Conservation (phyloP, 768 basidiomycete genomes). For the Boletus insuetus region DNA sequence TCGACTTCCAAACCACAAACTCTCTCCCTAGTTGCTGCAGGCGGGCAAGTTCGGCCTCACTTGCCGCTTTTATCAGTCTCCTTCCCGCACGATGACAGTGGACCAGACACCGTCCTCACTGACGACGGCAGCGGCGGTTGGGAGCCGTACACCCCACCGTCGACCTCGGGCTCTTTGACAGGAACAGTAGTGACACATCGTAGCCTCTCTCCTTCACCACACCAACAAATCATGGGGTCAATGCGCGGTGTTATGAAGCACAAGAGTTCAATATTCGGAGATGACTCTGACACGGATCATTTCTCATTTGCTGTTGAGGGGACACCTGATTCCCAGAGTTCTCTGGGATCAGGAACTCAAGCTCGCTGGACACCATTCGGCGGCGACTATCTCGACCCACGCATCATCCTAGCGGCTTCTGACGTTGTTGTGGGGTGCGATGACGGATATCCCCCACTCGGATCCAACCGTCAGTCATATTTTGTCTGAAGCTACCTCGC, state of each 20-base stretch:
- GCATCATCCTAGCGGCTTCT: slow-evolving; percentile 32
- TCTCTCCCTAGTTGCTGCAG: slow-evolving; percentile 33
- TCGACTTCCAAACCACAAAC: slow-evolving; percentile 13
- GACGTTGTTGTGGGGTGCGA: slow-evolving; percentile 35
- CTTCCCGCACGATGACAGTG: slow-evolving; percentile 47
- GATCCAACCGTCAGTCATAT: slow-evolving; percentile 39
- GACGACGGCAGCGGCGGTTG: slow-evolving; percentile 53
- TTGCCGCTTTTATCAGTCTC: slow-evolving; percentile 44
- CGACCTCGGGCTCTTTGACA: slow-evolving; percentile 51
- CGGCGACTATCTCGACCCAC: slow-evolving; percentile 28
- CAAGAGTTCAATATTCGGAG: slow-evolving; percentile 43
- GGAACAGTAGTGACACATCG: slow-evolving; percentile 43
- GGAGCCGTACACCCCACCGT: slow-evolving; percentile 63
- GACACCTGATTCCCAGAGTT: slow-evolving; percentile 9
- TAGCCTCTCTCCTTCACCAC: slow-evolving; percentile 32
- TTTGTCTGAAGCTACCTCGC: slow-evolving; percentile 22
- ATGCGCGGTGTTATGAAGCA: slow-evolving; percentile 38
- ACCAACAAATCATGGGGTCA: slow-evolving; percentile 23
- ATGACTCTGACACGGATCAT: slow-evolving; percentile 48
- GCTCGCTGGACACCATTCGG: slow-evolving; percentile 31
- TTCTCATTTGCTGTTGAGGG: slow-evolving; percentile 44
- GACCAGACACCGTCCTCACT: slow-evolving; percentile 48
- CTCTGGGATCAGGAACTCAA: slow-evolving; percentile 12
- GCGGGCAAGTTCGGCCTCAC: slow-evolving; percentile 42
- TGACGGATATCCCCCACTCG: slow-evolving; percentile 44